Evolutionary conservation across 2,329 filamentous ascomycete species (phyloP), one percentile per base, ranked within the genome.

Genomic region (Diplodia mutila): DNA sequence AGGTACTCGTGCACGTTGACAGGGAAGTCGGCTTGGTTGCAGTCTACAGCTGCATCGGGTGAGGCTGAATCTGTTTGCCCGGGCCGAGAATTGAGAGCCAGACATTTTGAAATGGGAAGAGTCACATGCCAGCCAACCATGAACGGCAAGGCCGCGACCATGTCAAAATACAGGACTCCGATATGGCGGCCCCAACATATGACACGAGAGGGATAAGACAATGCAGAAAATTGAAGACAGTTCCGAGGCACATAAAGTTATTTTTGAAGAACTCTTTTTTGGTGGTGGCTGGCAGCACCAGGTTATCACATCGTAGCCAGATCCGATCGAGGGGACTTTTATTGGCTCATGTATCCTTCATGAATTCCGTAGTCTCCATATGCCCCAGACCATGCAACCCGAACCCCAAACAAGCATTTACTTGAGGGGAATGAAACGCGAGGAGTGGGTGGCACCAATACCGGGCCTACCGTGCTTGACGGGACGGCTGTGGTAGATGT

Each of bases 391-490:
- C 77, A 78, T 78, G 76, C 75, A 79, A 76, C 75, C 76, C 72
- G 73, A 64, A 75, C 74, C 76, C 75, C 77, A 69, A 76, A 73
- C 74, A 75, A 76, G 73, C 74, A 75, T 77, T 80, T 97, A 98
- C 89, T 99, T 99, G 85, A 99, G 91, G 85, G 95, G 95, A 89
- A 99, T 99, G 91, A 99, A 99, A 90, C 95, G 93, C 85, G 95
- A 99, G 87, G 94, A 98, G 92, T 99, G 94, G 78, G 95, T 99
- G 81, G 95, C 95, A 96, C 95, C 95, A 81, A 99, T 99, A 98
- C 95, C 95, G 81, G 95, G 95, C 85, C 95, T 89, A 90, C 95
- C 95, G 91, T 99, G 95, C 92, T 98, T 99, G 91, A 99, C 95
- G 80, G 95, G 95, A 87, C 94, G 94, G 92, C 93, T 97, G 79